A percentile compares a stretch with the other conserved stretches of the same genome.
Conservation (phyloP, 2,329 filamentous ascomycete species). For the Cladophialophora yegresii region DNA sequence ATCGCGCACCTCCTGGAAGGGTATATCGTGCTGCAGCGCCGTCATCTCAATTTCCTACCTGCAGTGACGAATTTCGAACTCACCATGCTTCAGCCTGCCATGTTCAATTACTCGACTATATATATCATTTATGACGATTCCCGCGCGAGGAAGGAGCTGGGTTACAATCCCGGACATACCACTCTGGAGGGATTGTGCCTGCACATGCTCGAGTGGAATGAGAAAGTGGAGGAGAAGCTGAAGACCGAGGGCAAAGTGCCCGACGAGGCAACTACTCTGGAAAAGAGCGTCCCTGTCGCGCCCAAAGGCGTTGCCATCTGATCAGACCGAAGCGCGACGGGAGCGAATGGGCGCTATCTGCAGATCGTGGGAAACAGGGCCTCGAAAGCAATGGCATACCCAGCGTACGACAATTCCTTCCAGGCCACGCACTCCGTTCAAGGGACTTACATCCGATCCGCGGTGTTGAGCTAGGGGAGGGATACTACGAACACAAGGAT, state of each 20-base stretch:
- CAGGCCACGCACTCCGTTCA: not conserved
- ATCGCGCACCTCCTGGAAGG: slow-evolving; percentile 41
- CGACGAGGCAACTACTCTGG: not conserved
- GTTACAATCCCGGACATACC: slow-evolving; percentile 40
- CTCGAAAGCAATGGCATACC: not conserved
- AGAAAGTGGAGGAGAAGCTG: slow-evolving; percentile 26
- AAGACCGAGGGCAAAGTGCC: slow-evolving; percentile 1
- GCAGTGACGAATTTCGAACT: slow-evolving; percentile 37
- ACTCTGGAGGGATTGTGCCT: slow-evolving; percentile 43
- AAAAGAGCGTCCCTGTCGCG: slow-evolving; percentile 8
- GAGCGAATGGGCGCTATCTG: not conserved
- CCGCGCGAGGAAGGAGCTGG: slow-evolving; percentile 33
- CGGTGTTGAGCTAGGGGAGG: not conserved
- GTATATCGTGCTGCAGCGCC: slow-evolving; percentile 39
- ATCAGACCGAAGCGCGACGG: not conserved
- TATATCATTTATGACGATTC: slow-evolving; percentile 32
- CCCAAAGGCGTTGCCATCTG: not conserved
- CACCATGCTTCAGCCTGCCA: slow-evolving; percentile 40
- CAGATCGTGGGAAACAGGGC: not conserved
- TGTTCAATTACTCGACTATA: slow-evolving; percentile 40
- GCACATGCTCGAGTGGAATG: slow-evolving; percentile 42
- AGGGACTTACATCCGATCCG: not conserved
- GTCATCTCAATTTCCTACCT: slow-evolving; percentile 35
- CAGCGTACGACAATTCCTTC: not conserved
- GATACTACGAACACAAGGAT: not conserved